Percentiles rank a stretch among this genome's conserved stretches.
These are phyloP conservation scores for Colletotrichum scovillei DNA, from an alignment of 2,329 filamentous ascomycete genomes.

Conservation along the genomic window DNA sequence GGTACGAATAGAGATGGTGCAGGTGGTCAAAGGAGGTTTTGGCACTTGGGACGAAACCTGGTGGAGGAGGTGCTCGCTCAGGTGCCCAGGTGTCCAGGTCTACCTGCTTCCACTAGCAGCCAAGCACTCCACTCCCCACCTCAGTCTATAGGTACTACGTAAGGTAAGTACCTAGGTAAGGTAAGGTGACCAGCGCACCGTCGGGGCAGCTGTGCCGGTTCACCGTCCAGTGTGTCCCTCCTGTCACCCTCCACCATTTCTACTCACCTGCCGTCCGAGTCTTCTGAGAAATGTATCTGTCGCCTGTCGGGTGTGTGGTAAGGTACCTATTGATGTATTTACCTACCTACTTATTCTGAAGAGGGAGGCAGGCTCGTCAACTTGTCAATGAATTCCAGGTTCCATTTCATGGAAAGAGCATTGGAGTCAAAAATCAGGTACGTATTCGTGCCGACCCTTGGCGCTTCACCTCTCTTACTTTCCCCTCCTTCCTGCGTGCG, in stretches of 20 bases:
- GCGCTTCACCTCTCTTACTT: background rate
- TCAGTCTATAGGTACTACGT: too few species aligned
- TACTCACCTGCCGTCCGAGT: background rate
- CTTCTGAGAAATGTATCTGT: too few species aligned
- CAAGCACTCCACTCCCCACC: background rate
- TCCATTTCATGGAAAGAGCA: background rate
- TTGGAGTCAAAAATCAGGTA: background rate
- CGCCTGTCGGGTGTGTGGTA: too few species aligned
- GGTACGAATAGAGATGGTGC: background rate
- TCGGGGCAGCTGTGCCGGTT: background rate
- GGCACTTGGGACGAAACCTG: conserved; percentile 35
- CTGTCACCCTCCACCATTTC: background rate
- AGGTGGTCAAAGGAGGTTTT: conserved; percentile 36
- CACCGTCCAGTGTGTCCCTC: background rate
- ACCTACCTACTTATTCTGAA: too few species aligned
- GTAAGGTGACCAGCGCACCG: background rate
- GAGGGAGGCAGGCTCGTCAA: background rate
- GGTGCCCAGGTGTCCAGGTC: conserved; percentile 4
- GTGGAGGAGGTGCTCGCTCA: conserved; percentile 23
- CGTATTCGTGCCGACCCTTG: conserved; percentile 1
- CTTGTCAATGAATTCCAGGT: too few species aligned
- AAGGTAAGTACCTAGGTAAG: background rate
- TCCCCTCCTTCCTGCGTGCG: background rate
- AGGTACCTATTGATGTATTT: too few species aligned
- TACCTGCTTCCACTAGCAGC: background rate